Percentiles rank a stretch among this genome's conserved stretches.
These are phyloP conservation scores for Pythium biforme DNA, from an alignment of 352 stramenopile genomes.

Conservation along the genomic window DNA sequence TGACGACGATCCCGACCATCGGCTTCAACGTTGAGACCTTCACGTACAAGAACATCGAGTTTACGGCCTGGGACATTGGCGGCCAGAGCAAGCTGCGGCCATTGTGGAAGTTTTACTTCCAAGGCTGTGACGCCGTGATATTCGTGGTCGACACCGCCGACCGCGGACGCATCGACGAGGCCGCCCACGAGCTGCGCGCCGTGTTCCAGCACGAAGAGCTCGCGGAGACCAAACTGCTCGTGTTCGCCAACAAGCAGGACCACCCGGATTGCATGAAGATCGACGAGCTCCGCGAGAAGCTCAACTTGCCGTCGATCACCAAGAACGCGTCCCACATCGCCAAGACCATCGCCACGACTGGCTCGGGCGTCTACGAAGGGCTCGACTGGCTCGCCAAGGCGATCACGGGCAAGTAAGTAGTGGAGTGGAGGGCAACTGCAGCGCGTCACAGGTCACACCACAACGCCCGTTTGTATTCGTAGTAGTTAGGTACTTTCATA, in stretches of 20 bases:
- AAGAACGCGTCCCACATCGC: background rate
- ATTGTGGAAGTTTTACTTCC: constrained; percentile 60
- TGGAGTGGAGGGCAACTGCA: no score
- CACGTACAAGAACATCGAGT: constrained; percentile 63
- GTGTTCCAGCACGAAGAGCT: constrained; percentile 39
- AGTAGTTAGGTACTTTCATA: no score
- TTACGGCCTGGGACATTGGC: constrained; percentile 56
- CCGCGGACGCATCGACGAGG: constrained; percentile 27
- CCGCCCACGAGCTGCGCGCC: constrained; percentile 28
- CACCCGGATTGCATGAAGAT: constrained; percentile 25
- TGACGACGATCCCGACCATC: constrained; percentile 82
- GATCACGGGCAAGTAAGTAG: background rate
- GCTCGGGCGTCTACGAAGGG: constrained; percentile 18
- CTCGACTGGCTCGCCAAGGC: constrained; percentile 21
- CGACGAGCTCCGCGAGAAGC: constrained; percentile 26
- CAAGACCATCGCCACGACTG: background rate
- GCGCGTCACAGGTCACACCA: no score
- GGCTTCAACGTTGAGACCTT: constrained; percentile 88
- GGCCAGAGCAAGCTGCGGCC: constrained; percentile 46
- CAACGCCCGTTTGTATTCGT: no score
- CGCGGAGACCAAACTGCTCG: constrained; percentile 31
- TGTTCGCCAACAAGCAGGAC: constrained; percentile 52
- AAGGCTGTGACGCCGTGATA: constrained; percentile 44
- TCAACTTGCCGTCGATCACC: constrained; percentile 4
- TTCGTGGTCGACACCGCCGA: constrained; percentile 67